Evolutionary conservation across 2,329 filamentous ascomycete genomes (phyloP).

Genomic region (Phialophora verrucosa): DNA sequence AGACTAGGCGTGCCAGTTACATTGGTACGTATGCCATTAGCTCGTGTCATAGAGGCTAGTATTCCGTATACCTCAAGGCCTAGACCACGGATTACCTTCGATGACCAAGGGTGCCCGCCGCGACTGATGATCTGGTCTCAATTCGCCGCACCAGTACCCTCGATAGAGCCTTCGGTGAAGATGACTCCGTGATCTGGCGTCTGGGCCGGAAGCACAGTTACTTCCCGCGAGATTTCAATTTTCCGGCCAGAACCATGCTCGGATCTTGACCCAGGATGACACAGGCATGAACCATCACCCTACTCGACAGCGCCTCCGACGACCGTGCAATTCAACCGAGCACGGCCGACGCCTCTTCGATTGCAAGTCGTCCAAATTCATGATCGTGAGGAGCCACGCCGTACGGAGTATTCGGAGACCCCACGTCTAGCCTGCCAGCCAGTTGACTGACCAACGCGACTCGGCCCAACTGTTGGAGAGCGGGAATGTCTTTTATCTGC

Average conservation of each 20-base stretch:
- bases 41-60: too few relatives aligned
- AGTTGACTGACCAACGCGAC: slow-evolving; percentile 10
- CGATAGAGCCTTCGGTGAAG: too few relatives aligned
- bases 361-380: slow-evolving; percentile 20
- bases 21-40: too few relatives aligned
- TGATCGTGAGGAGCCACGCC: neutral
- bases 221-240: slow-evolving; percentile 52
- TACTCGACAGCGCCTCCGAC: slow-evolving; percentile 47
- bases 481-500: slow-evolving; percentile 56
- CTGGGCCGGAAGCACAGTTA: slow-evolving; percentile 55
- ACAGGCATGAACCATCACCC: slow-evolving; percentile 41
- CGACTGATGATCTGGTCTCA: too few relatives aligned
- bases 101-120: too few relatives aligned
- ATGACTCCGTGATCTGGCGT: slow-evolving; percentile 50
- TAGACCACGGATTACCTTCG: too few relatives aligned
- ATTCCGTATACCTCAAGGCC: too few relatives aligned
- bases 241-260: slow-evolving; percentile 59
- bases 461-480: slow-evolving; percentile 40
- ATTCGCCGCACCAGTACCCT: too few relatives aligned
- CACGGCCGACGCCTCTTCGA: slow-evolving; percentile 25
- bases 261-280: slow-evolving; percentile 44
- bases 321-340: slow-evolving; percentile 1
- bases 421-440: slow-evolving; percentile 4
- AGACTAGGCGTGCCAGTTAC: too few relatives aligned
- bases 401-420: neutral